phyloP scores from a whole-genome alignment of 768 basidiomycete species.

The Hericium rajendrae region DNA sequence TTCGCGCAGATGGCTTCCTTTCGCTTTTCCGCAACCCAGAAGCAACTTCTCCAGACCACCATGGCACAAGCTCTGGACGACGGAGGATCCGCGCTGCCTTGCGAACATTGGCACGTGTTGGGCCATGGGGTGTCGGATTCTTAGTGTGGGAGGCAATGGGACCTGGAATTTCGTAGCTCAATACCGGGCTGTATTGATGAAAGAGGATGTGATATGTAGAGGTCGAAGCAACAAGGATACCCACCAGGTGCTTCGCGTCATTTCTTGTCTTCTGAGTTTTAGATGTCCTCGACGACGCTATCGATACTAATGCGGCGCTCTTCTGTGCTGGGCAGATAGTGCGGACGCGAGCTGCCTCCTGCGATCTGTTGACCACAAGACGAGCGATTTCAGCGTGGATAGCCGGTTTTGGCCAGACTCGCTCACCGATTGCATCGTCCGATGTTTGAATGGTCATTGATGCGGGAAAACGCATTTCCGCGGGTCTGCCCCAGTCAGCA shows the following conservation, averaged over 20 bases:
- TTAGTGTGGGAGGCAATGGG: constrained; percentile 68
- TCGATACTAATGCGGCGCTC: background rate
- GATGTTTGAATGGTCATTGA: no score
- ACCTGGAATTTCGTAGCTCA: constrained; percentile 23
- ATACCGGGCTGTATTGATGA: background rate
- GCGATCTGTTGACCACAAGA: background rate
- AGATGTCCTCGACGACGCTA: background rate
- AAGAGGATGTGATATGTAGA: background rate
- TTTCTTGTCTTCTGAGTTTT: background rate
- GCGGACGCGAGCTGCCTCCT: background rate
- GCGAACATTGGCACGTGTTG: constrained; percentile 60
- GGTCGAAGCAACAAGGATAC: background rate
- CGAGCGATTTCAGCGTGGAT: background rate
- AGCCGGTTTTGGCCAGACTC: background rate
- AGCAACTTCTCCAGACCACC: constrained; percentile 15
- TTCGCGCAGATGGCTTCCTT: constrained; percentile 39
- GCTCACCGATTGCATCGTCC: background rate
- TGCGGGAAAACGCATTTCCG: no score
- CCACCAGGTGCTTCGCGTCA: background rate
- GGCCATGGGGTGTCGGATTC: constrained; percentile 80
- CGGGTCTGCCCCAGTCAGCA: no score
- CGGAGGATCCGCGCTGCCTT: constrained; percentile 28
- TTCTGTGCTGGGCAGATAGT: background rate
- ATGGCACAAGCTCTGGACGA: constrained; percentile 12
- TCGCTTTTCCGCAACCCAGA: constrained; percentile 42